Conservation (phyloP, 768 basidiomycete genomes). For the Amanita pseudoporphyria region DNA sequence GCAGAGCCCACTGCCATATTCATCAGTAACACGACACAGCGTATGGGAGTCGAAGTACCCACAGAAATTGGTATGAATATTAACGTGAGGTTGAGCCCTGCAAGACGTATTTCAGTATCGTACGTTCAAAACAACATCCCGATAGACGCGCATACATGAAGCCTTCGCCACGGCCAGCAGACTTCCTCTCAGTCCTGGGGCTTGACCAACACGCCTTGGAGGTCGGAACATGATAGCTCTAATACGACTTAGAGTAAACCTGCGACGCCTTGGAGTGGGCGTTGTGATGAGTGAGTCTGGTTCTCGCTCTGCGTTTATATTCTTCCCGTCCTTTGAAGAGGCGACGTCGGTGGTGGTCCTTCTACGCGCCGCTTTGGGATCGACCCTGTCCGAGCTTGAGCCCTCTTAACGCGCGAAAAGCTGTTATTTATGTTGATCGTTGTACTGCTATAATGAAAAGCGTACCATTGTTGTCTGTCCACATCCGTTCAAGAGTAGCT, state of each 20-base stretch:
- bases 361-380: background rate
- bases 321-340: background rate
- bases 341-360: background rate
- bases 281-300: background rate
- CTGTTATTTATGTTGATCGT: background rate
- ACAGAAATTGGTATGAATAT: slow-evolving; percentile 4
- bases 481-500: background rate
- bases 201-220: background rate
- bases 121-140: background rate
- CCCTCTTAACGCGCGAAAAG: background rate
- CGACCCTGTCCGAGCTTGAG: background rate
- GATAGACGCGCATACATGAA: slow-evolving; percentile 2
- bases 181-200: background rate
- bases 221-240: background rate
- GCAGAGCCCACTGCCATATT: slow-evolving; percentile 53
- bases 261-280: background rate
- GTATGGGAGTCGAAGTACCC: background rate
- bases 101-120: background rate
- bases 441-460: background rate
- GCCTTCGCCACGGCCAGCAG: background rate
- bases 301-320: background rate
- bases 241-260: background rate
- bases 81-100: slow-evolving; percentile 53
- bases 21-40: background rate
- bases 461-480: background rate